Base-by-base conservation (phyloP, 257 asterid species). In the Solanum virginianum region DNA sequence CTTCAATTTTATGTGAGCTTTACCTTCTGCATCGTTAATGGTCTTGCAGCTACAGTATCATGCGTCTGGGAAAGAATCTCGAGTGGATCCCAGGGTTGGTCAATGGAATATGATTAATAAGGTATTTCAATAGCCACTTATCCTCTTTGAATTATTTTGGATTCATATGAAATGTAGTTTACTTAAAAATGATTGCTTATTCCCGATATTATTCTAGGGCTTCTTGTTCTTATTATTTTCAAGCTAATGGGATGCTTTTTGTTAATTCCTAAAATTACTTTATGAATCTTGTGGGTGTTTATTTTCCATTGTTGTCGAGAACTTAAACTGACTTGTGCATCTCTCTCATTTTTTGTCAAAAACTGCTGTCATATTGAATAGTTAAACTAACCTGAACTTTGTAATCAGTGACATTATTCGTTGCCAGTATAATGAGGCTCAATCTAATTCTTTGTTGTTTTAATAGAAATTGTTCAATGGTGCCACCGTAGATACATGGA, bases 41-140 rank as follows among this genome's bases (percentile, higher is more conserved):
- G 79, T 81, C 55, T 85, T 68, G 81, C 92, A 96, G 99, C 89
- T 96, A 16, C 91, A 81, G 83, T 96, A 94, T 85, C 93, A 93
- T 41, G 92, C 54, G 6, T 16, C 94, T 53, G 98, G 99, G 29
- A 32, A 68, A 54, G 87, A 92, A 59, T 11, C 84, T 8, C 60
- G 14, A 3, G 89, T 93, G 22, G 74, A 85, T 22, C 99, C 99
- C 7, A 59, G 39, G 56, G 94, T 93, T 15, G 99, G 99, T 1
- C 94, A 90, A 7, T 96, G 99, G 99, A 94, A 93, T 65, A 94
- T 96, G 98, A 94, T 92, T 1, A 85, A 93, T 22, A 92, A 89
- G 97, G 99, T 96, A 66, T 32, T 65, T 70, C 1, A 4, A 20
- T 59, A 20, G 39, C 59, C 36, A 56, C 18, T 66, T 16, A 3